Base-by-base conservation (phyloP, 2,329 filamentous ascomycete species). In the Hymenoscyphus fraxineus region DNA sequence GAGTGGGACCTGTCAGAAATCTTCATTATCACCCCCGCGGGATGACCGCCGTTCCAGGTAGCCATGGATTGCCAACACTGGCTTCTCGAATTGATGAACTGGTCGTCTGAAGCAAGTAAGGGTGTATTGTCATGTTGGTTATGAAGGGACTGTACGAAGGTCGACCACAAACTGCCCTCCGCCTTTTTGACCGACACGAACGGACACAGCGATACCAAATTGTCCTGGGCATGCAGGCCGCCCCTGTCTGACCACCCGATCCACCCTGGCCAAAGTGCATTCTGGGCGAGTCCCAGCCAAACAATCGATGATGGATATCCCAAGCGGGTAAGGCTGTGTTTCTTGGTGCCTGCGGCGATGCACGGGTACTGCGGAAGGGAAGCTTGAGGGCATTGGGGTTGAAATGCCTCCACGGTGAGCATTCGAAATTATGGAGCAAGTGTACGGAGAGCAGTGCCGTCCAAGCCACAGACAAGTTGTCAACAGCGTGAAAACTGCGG, bases 311-410 rank as follows among this genome's bases (percentile, higher is more conserved):
- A 59, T 41, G 57, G 44, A 38, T 51, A 31, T 59, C 60, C 66
- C 32, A 65, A 65, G 62, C 57, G 65, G 64, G 57, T 67, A 68
- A 67, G 68, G 67, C 69, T 65, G 65, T 66, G 63, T 64, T 60
- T 66, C 58, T 65, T 61, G 64, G 61, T 55, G 60, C 61, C 58
- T 65, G 65, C 41, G 51, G 31, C 31, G 40, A 62, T 62, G 61
- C 57, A 59, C 59, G 47, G 63, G 10, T 56, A 59, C 41, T 44
- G 58, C 64, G 47, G 51, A 41, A n/a, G 1, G 7, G 22, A 60
- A 10, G 40, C 39, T 40, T 60, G 12, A 51, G 44, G 44, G 44
- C 19, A 51, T 51, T 19, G 44, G 41, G 59, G 59, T 40, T 7
- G 40, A 47, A 55, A 47, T 38, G 15, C 31, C 41, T 58, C 40